These are phyloP conservation scores for Berkeleyomyces basicola DNA, from an alignment of 2,329 filamentous ascomycete genomes.

Conservation along the genomic window DNA sequence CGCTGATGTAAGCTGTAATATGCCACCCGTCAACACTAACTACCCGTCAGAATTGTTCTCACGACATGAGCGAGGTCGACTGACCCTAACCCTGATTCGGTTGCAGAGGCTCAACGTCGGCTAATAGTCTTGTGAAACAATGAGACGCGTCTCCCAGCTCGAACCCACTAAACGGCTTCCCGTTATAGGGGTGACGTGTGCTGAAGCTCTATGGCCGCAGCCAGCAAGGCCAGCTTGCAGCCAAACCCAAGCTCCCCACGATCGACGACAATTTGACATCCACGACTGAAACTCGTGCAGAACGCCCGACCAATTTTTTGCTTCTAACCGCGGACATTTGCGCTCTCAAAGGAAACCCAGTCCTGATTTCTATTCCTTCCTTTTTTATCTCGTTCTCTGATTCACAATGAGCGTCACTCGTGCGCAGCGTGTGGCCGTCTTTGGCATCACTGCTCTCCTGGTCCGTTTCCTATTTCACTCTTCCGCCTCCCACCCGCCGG, in stretches of 20 bases:
- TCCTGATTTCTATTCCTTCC: neutral
- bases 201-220: neutral
- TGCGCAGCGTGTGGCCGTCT: conserved; percentile 73
- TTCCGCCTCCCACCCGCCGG: neutral
- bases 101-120: neutral
- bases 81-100: neutral
- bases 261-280: neutral
- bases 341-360: neutral
- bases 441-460: conserved; percentile 73
- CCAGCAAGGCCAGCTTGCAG: conserved; percentile 3
- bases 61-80: neutral
- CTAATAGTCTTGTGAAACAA: neutral
- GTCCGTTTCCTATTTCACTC: conserved; percentile 33
- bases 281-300: neutral
- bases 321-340: neutral
- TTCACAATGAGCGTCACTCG: conserved; percentile 59
- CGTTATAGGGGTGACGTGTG: neutral
- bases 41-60: neutral
- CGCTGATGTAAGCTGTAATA: neutral
- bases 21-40: neutral
- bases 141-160: neutral
- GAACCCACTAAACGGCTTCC: neutral
- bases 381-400: neutral
- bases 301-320: neutral
- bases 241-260: neutral